Evolutionary conservation across 257 asterid species (phyloP).

Genomic region (Solanum sitiens): DNA sequence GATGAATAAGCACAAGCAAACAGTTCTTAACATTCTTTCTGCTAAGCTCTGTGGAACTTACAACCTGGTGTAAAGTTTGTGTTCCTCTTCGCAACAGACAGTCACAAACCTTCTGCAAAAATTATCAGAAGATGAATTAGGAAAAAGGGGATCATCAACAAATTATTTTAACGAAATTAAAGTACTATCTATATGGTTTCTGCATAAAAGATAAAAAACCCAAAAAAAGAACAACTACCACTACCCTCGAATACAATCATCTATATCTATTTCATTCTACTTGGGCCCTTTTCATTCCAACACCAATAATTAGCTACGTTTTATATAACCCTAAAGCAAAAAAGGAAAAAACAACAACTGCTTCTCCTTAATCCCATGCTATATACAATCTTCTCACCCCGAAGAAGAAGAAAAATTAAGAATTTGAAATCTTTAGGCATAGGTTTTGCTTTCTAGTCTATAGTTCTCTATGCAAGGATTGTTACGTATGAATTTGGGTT

Average conservation of each 20-base stretch:
- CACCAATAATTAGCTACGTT: background rate
- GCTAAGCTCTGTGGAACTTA: conserved; percentile 46
- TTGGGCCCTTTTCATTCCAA: background rate
- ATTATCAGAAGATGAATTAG: background rate
- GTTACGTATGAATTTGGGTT: background rate
- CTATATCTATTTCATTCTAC: background rate
- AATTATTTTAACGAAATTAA: background rate
- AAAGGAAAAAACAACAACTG: background rate
- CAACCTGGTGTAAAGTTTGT: conserved; percentile 38
- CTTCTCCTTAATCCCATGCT: background rate
- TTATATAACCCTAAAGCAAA: background rate
- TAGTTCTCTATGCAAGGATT: background rate
- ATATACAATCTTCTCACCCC: background rate
- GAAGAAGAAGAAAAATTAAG: background rate
- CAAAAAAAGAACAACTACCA: background rate
- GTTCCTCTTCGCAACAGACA: conserved; percentile 68
- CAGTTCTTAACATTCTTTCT: conserved; percentile 50
- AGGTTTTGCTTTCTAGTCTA: background rate
- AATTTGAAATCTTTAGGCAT: background rate
- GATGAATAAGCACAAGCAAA: conserved; percentile 75
- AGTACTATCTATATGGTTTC: background rate
- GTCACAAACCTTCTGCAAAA: conserved; percentile 66
- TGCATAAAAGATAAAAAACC: background rate
- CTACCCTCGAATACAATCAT: background rate
- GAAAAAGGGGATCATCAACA: background rate